These are phyloP conservation scores for Mayamaea pseudoterrestris DNA, from an alignment of 108 stramenopile genomes.

Conservation along the genomic window DNA sequence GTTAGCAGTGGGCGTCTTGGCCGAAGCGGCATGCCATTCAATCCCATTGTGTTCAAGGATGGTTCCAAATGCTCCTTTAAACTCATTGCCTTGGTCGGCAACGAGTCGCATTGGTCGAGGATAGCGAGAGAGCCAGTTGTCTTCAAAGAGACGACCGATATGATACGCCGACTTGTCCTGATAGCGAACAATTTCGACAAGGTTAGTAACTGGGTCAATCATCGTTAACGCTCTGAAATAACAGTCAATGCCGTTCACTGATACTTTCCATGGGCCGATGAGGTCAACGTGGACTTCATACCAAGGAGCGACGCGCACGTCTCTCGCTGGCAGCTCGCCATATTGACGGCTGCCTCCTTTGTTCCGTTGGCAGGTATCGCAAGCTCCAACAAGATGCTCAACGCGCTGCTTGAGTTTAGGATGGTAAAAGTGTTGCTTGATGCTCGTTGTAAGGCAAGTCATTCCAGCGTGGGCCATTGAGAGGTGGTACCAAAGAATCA, in stretches of 20 bases:
- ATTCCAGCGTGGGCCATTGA: too few relatives aligned
- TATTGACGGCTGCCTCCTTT: too few relatives aligned
- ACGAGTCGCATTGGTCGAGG: conserved; percentile 15
- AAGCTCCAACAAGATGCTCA: too few relatives aligned
- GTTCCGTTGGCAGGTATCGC: too few relatives aligned
- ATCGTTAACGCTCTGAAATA: conserved; percentile 8
- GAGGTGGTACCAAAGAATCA: too few relatives aligned
- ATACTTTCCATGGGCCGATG: conserved; percentile 27
- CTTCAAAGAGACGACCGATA: conserved; percentile 11
- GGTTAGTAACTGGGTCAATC: conserved; percentile 23
- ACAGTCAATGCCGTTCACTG: too few relatives aligned
- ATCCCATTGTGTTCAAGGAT: conserved; percentile 28
- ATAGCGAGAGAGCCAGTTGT: conserved; percentile 30
- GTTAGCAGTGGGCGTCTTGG: conserved; percentile 28
- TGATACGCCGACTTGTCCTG: conserved; percentile 16
- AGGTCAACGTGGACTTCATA: conserved; percentile 17
- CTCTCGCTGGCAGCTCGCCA: conserved; percentile 10
- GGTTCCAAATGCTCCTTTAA: too few relatives aligned
- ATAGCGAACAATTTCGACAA: conserved; percentile 21
- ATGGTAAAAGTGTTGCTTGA: too few relatives aligned
- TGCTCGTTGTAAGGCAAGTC: too few relatives aligned
- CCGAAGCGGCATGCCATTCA: conserved; percentile 12
- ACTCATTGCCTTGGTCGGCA: conserved; percentile 30
- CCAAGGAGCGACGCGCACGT: conserved; percentile 11
- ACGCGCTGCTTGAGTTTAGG: too few relatives aligned